Percentiles rank a stretch among this genome's conserved stretches.
These are phyloP conservation scores for Epichloe amarillans DNA, from an alignment of 2,329 filamentous ascomycete species.

Conservation along the genomic window DNA sequence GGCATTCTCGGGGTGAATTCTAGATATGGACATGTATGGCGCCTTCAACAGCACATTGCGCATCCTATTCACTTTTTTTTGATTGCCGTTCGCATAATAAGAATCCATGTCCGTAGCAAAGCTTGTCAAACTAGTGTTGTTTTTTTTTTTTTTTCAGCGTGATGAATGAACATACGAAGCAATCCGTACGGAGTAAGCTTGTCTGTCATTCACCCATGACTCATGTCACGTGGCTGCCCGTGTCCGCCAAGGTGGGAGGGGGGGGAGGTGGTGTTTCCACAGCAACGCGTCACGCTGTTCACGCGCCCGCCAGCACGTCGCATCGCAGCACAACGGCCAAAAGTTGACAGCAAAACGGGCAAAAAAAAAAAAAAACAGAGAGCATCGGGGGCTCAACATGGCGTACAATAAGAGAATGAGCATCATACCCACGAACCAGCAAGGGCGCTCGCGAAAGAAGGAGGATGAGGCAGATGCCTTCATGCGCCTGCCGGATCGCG, in stretches of 20 bases:
- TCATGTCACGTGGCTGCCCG: background rate
- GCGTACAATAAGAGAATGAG: slow-evolving; percentile 47
- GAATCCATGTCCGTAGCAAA: no score
- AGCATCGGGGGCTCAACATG: slow-evolving; percentile 25
- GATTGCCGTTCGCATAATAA: no score
- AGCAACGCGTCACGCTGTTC: slow-evolving; percentile 5
- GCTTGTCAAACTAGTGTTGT: no score
- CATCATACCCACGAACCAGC: slow-evolving; percentile 40
- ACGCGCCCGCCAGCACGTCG: background rate
- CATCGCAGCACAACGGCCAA: background rate
- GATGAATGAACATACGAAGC: no score
- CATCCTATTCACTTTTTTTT: no score
- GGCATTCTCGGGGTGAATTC: background rate
- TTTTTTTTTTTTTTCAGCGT: no score
- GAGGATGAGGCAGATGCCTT: slow-evolving; percentile 46
- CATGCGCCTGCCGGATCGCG: slow-evolving; percentile 50
- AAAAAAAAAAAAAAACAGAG: background rate
- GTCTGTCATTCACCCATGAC: no score
- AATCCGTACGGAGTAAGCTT: no score
- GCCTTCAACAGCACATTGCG: no score
- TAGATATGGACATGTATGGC: no score
- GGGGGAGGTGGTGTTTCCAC: slow-evolving; percentile 2
- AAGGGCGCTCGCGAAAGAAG: slow-evolving; percentile 41
- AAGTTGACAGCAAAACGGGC: background rate
- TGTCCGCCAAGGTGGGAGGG: background rate